These are phyloP conservation scores for Gossypium gossypioides DNA, from an alignment of 441 rosid species.

Conservation along the genomic window DNA sequence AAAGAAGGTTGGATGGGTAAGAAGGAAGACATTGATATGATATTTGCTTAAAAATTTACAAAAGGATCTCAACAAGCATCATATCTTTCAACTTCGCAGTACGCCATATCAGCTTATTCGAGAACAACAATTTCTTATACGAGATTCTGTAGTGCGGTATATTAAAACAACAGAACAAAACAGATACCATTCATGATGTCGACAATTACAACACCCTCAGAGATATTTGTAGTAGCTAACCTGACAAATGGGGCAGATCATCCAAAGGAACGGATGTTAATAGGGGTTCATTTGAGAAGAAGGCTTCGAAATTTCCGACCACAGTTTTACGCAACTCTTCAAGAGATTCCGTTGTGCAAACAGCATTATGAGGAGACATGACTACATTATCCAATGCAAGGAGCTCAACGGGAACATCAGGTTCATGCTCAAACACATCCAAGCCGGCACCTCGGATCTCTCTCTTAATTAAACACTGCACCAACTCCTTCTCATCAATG, in stretches of 20 bases:
- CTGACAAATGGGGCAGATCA: neutral
- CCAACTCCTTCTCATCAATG: constrained; percentile 30
- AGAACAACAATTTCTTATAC: neutral
- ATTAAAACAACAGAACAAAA: neutral
- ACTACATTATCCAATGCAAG: constrained; percentile 25
- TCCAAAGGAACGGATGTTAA: constrained; percentile 10
- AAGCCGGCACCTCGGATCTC: constrained; percentile 35
- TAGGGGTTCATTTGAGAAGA: constrained; percentile 26
- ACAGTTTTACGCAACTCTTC: constrained; percentile 11
- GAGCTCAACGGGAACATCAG: constrained; percentile 28
- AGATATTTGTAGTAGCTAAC: neutral
- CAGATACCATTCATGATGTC: no score
- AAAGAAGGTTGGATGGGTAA: neutral
- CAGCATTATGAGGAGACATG: constrained; percentile 22
- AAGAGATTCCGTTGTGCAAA: constrained; percentile 14
- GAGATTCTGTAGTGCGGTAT: neutral
- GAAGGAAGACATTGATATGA: neutral
- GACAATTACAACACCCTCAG: no score
- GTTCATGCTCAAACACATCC: constrained; percentile 40
- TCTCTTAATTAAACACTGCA: constrained; percentile 19
- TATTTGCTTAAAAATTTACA: neutral
- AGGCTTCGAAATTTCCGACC: constrained; percentile 26
- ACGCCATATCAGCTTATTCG: neutral
- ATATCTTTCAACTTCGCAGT: neutral
- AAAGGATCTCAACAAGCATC: neutral